These are phyloP conservation scores for Wickerhamomyces sp. DNA, from an alignment of 1,139 yeast species.

Conservation along the genomic window DNA sequence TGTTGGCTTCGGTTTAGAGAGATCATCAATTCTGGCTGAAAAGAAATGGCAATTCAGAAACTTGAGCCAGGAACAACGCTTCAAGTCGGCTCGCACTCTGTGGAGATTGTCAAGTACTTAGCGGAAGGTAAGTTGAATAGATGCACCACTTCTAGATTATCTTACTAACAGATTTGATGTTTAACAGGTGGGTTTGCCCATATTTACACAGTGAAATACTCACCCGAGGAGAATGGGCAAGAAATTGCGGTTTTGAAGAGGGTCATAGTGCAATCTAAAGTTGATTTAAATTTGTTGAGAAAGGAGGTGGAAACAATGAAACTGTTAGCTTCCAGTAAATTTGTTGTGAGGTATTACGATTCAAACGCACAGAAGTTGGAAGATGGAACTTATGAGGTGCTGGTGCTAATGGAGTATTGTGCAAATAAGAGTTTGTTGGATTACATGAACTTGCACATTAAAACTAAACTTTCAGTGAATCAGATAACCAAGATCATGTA, in stretches of 20 bases:
- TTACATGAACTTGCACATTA: constrained; percentile 67
- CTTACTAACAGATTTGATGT: not conserved
- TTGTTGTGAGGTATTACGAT: constrained; percentile 67
- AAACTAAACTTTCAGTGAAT: constrained; percentile 54
- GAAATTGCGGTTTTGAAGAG: constrained; percentile 64
- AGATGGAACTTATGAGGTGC: constrained; percentile 59
- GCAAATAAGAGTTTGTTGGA: constrained; percentile 68
- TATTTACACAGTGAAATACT: constrained; percentile 55
- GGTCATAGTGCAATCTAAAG: constrained; percentile 68
- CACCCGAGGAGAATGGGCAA: constrained; percentile 29
- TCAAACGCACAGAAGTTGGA: constrained; percentile 64
- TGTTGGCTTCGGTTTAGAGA: too few species aligned
- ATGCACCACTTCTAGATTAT: constrained; percentile 18
- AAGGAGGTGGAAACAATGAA: constrained; percentile 81
- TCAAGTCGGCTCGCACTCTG: constrained; percentile 51
- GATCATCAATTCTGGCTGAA: not conserved
- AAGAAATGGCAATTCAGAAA: constrained; percentile 21
- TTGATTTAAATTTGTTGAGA: constrained; percentile 58
- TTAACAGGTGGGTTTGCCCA: constrained; percentile 49
- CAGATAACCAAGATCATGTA: constrained; percentile 65
- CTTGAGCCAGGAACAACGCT: constrained; percentile 50
- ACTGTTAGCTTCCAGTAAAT: constrained; percentile 47
- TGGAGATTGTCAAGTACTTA: constrained; percentile 45
- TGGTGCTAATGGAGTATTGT: constrained; percentile 75
- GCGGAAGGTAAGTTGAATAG: constrained; percentile 45